These are phyloP conservation scores for Parafenestella ontariensis DNA, from an alignment of 2,329 filamentous ascomycete genomes.

Conservation along the genomic window DNA sequence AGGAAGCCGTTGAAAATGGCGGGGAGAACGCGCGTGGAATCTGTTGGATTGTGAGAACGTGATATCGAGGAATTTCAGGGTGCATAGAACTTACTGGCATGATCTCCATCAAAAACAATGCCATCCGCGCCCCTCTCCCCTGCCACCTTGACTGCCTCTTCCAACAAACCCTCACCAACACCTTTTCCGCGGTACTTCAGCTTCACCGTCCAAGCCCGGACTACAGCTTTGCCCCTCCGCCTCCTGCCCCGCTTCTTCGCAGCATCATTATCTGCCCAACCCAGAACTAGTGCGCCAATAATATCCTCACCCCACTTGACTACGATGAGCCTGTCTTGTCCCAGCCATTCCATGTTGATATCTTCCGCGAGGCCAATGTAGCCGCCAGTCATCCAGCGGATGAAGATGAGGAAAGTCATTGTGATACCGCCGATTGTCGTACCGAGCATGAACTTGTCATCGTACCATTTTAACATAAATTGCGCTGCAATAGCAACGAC, in stretches of 20 bases:
- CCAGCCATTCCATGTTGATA: conserved; percentile 69
- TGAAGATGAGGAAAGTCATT: conserved; percentile 68
- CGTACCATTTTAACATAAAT: conserved; percentile 48
- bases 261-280: conserved; percentile 62
- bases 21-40: conserved; percentile 45
- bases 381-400: conserved; percentile 65
- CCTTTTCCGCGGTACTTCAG: conserved; percentile 73
- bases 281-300: conserved; percentile 74
- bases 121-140: conserved; percentile 72
- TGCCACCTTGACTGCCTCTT: conserved; percentile 73
- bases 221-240: conserved; percentile 70
- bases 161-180: conserved; percentile 74
- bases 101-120: conserved; percentile 75
- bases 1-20: conserved; percentile 45
- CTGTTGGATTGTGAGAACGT: conserved; percentile 27
- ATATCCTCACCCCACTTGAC: conserved; percentile 72
- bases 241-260: conserved; percentile 54
- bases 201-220: conserved; percentile 83
- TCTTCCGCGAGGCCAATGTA: conserved; percentile 71
- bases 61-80: neutral
- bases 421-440: conserved; percentile 67
- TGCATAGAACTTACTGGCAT: conserved; percentile 69
- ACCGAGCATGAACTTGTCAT: conserved; percentile 63
- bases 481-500: conserved; percentile 50
- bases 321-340: conserved; percentile 60